Evolutionary conservation across 129 eudicot species (phyloP).

Genomic region (Heracleum sosnowskyi): DNA sequence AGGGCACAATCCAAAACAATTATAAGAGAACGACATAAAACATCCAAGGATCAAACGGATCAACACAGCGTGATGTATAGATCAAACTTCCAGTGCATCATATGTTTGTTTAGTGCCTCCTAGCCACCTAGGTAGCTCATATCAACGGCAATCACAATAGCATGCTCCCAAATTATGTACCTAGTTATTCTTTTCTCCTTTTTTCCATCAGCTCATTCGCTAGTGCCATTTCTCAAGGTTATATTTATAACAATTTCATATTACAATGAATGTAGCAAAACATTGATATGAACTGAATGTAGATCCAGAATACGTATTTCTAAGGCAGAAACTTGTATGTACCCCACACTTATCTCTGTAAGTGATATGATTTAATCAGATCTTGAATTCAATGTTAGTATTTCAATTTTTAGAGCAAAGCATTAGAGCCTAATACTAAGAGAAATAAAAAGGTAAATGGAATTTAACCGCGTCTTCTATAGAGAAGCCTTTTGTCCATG

Average conservation of each 20-base stretch:
- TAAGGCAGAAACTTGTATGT: neutral
- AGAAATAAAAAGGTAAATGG: neutral
- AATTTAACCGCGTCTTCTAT: conserved; percentile 70
- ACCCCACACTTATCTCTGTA: neutral
- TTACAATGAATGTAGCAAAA: neutral
- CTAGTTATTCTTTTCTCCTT: neutral
- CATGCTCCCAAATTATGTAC: neutral
- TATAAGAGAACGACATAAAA: neutral
- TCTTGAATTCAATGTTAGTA: neutral
- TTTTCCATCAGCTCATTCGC: neutral
- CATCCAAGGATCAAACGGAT: neutral
- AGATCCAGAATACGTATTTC: neutral
- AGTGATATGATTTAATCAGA: neutral
- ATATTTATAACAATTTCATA: neutral
- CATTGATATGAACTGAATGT: neutral
- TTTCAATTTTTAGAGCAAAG: neutral
- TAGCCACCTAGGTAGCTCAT: neutral
- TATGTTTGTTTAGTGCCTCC: neutral
- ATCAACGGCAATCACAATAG: neutral
- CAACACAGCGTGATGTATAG: neutral
- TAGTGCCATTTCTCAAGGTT: neutral
- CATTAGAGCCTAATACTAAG: neutral
- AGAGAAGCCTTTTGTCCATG: conserved; percentile 93
- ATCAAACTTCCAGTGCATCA: neutral
- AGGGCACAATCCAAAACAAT: neutral